Base-by-base conservation (phyloP, 164 flowering plant genomes). In the Vitis rupestris region DNA sequence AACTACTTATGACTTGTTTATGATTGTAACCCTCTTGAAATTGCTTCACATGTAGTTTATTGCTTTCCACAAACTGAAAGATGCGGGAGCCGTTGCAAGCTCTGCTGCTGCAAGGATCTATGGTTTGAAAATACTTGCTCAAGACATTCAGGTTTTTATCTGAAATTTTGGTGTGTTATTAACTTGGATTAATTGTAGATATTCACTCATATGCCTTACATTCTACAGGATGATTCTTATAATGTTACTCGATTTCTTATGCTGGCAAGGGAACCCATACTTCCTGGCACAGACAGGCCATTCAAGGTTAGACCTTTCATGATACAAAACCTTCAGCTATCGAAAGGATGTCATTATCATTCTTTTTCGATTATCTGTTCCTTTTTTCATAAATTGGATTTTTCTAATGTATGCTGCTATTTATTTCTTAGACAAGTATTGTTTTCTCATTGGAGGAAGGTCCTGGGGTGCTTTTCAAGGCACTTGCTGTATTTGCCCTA, bases 381-480 rank as follows among this genome's bases (percentile, higher is more conserved):
- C 56, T 53, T 14, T n/a, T 53, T 9, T 73, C 50, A 30, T 31
- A 31, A 66, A 62, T 65, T 23, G 29, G 23, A 27, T 59, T 67
- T 53, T 50, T 1, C 65, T 70, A 8, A 51, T 58, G 30, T n/a
- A 27, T 63, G 27, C 37, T 68, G 14, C 64, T 9, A 16, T 66
- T 67, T 30, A 51, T 72, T 52, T 80, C 5, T 31, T 81, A 94
- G 99, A 92, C 99, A 64, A 94, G 98, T 72, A 91, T 94, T 69
- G 97, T 91, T 73, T 94, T 94, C 81, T 86, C 97, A 50, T 76
- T 94, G 50, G 97, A 94, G 78, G 95, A 91, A 71, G 97, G 99
- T 50, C 94, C 97, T 56, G 99, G 99, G 53, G 75, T 83, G 66
- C 95, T 94, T 70, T 91, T 86, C 76, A 94, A 94, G 78, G 97